Base-by-base conservation (phyloP, 2,329 filamentous ascomycete genomes). In the Xylaria hypoxylon region DNA sequence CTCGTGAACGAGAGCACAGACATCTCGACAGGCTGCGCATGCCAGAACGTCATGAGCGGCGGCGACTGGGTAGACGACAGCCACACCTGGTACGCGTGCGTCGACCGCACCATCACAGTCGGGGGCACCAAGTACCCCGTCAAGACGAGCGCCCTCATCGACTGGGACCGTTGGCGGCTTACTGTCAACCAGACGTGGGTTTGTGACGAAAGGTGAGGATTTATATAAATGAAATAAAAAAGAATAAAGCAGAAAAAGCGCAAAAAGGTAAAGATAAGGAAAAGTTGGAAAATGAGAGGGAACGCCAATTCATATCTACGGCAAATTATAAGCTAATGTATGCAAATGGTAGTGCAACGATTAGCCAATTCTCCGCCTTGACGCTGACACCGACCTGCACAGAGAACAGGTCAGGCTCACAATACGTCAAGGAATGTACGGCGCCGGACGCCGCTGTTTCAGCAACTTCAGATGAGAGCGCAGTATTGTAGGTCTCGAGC, bases 101-200 rank as follows among this genome's bases (percentile, higher is more conserved):
- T 52, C 1, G 70, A 73, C 22, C 60, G 62, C 3, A 60, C 44
- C 10, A 52, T 75, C 8, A 35, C 61, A 1, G 42, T 69, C 3
- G 68, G 60, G 8, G 70, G 64, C 6, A 68, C 62, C 11, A 66
- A 63, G 22, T 68, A 66, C 28, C 51, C 65, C 33, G 67, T 76
- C 7, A 63, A 17, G 40, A 75, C 74, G 42, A 71, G 64, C 47
- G 69, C 68, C 10, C 69, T 38, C 10, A 35, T 75, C 50, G 13
- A 64, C 31, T 75, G 70, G 70, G 68, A 73, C 17, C 56, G 53
- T 0, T 75, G 73, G 74, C 57, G 55, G 31, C 22, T 74, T 33
- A 55, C 53, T 15, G 70, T 76, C 17, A 73, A 74, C 38, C 74
- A 76, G 64, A 74, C 70, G 17, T 74, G 71, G 70, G 65, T 44